Evolutionary conservation across 345 rosid genomes (phyloP).

Genomic region (Xanthoceras sorbifolium): DNA sequence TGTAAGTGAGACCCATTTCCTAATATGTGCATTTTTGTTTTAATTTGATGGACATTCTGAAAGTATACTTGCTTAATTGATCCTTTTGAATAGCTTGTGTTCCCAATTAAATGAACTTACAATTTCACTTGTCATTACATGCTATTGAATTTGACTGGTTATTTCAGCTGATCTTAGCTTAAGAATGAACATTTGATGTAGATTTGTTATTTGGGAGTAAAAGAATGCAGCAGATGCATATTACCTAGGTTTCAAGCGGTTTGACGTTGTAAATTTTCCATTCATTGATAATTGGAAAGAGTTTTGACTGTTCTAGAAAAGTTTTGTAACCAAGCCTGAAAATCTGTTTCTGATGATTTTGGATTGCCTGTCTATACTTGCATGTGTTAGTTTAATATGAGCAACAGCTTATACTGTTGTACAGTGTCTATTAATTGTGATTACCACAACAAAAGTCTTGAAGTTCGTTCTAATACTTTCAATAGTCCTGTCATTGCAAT

Average conservation of each 20-base stretch:
- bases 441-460: background rate
- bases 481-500: background rate
- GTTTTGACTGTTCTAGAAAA: background rate
- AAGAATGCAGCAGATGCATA: background rate
- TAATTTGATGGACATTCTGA: constrained; percentile 2
- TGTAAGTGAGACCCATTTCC: constrained; percentile 10
- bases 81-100: background rate
- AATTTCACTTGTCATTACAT: too few species aligned
- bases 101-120: too few species aligned
- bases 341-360: background rate
- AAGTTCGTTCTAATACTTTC: background rate
- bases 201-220: background rate
- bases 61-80: constrained; percentile 3
- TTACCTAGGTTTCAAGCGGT: background rate
- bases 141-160: background rate
- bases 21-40: background rate
- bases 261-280: background rate
- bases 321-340: background rate
- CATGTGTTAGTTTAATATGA: background rate
- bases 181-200: background rate
- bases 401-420: background rate
- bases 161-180: background rate
- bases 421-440: background rate
- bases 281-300: background rate
- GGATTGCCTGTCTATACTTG: background rate